These are phyloP conservation scores for Corymbia calophylla DNA, from an alignment of 441 rosid genomes.

Conservation along the genomic window DNA sequence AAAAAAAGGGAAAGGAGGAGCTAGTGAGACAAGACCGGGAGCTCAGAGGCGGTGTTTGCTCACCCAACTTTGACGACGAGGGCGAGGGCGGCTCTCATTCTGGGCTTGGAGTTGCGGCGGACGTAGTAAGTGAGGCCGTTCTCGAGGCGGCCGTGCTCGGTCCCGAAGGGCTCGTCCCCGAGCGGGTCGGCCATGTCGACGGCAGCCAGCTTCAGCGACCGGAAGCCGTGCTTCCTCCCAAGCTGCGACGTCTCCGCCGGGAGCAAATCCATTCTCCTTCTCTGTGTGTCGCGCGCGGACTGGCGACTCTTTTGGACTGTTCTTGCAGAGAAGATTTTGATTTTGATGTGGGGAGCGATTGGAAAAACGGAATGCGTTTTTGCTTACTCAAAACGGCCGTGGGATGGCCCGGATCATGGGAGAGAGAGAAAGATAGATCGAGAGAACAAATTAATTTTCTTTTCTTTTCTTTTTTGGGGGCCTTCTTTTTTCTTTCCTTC, in stretches of 20 bases:
- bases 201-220: conserved; percentile 71
- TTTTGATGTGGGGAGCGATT: not conserved
- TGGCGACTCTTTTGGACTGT: not conserved
- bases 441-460: not conserved
- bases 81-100: conserved; percentile 88
- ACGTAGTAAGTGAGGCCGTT: conserved; percentile 89
- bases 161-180: conserved; percentile 60
- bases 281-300: not conserved
- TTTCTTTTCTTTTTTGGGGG: not conserved
- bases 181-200: conserved; percentile 49
- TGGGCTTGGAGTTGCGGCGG: conserved; percentile 81
- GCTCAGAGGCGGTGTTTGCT: not conserved
- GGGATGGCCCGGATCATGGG: not conserved
- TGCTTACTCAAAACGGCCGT: not conserved
- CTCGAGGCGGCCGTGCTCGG: conserved; percentile 68
- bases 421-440: not conserved
- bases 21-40: not conserved
- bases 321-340: not conserved
- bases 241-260: conserved; percentile 49
- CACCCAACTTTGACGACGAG: conserved; percentile 91
- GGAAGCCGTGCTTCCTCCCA: conserved; percentile 63
- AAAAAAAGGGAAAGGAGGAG: not conserved
- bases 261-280: conserved; percentile 54
- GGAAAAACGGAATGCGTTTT: not conserved
- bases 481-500: rapidly evolving